Evolutionary conservation across 306 rosid genomes (phyloP), one percentile per base, ranked within the genome.

Genomic region (Acmispon strigosus): DNA sequence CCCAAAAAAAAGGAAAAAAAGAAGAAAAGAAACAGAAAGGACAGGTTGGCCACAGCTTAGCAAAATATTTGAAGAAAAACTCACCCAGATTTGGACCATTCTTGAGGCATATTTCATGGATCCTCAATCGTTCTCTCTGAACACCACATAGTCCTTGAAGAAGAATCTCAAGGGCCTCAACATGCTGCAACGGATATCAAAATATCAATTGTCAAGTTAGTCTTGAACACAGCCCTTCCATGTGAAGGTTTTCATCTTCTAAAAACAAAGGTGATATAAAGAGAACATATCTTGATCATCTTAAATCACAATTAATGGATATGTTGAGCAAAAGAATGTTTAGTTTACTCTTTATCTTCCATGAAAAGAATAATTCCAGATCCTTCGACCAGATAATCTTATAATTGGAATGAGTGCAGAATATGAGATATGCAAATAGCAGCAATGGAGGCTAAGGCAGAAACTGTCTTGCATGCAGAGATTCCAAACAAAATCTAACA

Each of bases 141-240:
- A 90, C 98, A 69, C 97, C 98, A 77, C 96, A 90, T 48, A 89
- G 89, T 43, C 97, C 98, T 81, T 90, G 97, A 67, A 94, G 97
- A 78, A 94, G 98, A 60, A 94, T 94, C 87, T 89, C 97, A 47
- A 90, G 92, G 18, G 97, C 98, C 84, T 94, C 98, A 44, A 94
- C 97, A 81, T 90, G 97, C 98, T 94, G 85, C 70, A 62, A 69
- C 82, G 52, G 53, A 49, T 66, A 75, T 65, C 17, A 36, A 61
- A 74, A 75, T 39, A 32, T 71, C 49, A 78, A 56, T 19, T 20
- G 41, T 47, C 50, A 69, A 61, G 27, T 47, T 24, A 44, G 47
- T 70, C 6, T 37, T 7, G 12, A 39, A 43, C 55, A 62, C 41
- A 51, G 14, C 11, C 39, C 10, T 42, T 53, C 13, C 54, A 14